Evolutionary conservation across 176 grass and related monocot genomes (phyloP).

Genomic region (Juncus effusus): DNA sequence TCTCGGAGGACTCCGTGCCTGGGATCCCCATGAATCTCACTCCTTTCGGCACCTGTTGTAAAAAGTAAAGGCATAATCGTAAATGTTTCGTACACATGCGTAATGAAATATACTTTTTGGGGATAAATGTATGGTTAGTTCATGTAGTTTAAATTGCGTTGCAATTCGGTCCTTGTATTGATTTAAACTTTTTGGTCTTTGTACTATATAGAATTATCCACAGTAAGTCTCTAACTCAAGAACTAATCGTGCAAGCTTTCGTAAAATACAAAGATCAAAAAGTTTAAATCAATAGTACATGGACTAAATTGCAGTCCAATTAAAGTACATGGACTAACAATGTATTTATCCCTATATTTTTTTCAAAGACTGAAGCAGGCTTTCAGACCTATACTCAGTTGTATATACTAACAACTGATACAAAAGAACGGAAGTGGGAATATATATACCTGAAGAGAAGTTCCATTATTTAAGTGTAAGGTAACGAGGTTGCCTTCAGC

Average conservation of each 20-base stretch:
- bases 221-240: too few relatives aligned
- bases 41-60: constrained; percentile 70
- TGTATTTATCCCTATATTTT: too few relatives aligned
- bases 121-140: too few relatives aligned
- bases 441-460: constrained; percentile 64
- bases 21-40: constrained; percentile 83
- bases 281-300: too few relatives aligned
- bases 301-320: too few relatives aligned
- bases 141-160: too few relatives aligned
- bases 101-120: too few relatives aligned
- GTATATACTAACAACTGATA: neutral
- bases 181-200: too few relatives aligned
- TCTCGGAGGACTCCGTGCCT: constrained; percentile 64
- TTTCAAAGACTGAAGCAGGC: neutral
- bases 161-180: too few relatives aligned
- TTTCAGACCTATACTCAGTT: neutral
- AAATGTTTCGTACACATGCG: too few relatives aligned
- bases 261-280: neutral
- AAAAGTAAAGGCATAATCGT: neutral
- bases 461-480: constrained; percentile 60
- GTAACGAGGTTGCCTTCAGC: constrained; percentile 70
- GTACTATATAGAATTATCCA: too few relatives aligned
- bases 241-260: neutral
- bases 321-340: too few relatives aligned
- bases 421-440: neutral